These are phyloP conservation scores for Moesziomyces sp. DNA, from an alignment of 1,284 basidiomycete genomes.

Conservation along the genomic window DNA sequence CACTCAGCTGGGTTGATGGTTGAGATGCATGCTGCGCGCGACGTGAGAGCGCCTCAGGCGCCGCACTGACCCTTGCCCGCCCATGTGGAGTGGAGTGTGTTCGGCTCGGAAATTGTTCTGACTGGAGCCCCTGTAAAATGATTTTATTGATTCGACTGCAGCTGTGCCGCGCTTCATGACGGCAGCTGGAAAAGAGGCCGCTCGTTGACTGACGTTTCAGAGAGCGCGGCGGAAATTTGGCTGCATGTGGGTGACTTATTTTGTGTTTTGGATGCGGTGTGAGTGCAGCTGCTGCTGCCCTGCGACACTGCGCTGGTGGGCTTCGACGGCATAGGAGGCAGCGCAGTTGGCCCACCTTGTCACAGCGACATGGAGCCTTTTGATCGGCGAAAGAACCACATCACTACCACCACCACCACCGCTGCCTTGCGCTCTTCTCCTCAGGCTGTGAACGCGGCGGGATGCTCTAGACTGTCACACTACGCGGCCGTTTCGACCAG, in stretches of 20 bases:
- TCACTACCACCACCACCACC: not conserved
- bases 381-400: too few relatives aligned
- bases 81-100: not conserved
- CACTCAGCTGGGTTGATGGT: too few relatives aligned
- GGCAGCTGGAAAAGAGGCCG: not conserved
- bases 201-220: not conserved
- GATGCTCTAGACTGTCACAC: too few relatives aligned
- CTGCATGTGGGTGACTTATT: not conserved
- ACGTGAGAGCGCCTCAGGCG: too few relatives aligned
- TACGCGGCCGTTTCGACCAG: not conserved
- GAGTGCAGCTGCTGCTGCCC: not conserved
- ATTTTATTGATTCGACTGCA: not conserved
- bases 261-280: not conserved
- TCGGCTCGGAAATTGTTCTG: not conserved
- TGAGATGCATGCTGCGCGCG: too few relatives aligned
- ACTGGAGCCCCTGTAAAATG: not conserved
- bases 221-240: not conserved
- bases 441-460: too few relatives aligned
- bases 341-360: not conserved
- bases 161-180: not conserved
- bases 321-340: not conserved
- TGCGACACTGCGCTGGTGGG: not conserved
- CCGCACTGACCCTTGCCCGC: not conserved
- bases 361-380: too few relatives aligned
- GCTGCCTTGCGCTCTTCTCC: not conserved